Evolutionary conservation across 176 grass and related monocot species (phyloP).

Genomic region (Elymus sibiricus): DNA sequence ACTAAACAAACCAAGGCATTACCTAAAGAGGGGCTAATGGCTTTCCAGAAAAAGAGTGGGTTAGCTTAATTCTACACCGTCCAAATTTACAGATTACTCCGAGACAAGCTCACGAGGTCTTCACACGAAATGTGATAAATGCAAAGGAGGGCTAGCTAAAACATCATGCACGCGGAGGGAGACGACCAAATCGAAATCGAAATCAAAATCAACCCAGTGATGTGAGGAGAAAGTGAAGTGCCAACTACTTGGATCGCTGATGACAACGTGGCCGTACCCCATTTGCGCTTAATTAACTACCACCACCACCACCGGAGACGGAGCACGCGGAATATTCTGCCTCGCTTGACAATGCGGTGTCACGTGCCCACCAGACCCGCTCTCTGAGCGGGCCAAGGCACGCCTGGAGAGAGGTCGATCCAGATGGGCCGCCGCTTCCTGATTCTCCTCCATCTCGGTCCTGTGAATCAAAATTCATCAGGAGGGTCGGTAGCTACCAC

Average conservation of each 20-base stretch:
- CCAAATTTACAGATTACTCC: background rate
- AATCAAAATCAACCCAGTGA: background rate
- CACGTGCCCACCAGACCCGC: background rate
- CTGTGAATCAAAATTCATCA: background rate
- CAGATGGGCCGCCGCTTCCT: too few relatives aligned
- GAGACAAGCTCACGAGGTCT: background rate
- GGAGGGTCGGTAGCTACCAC: background rate
- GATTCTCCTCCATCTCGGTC: too few relatives aligned
- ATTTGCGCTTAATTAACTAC: background rate
- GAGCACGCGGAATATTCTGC: background rate
- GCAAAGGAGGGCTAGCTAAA: background rate
- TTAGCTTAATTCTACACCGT: background rate
- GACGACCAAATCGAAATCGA: background rate
- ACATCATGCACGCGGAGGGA: background rate
- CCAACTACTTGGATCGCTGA: background rate
- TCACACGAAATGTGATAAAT: too few relatives aligned
- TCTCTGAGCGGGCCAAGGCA: background rate
- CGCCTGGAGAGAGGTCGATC: too few relatives aligned
- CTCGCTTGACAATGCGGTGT: background rate
- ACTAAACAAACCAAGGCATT: background rate
- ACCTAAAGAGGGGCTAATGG: background rate
- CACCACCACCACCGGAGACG: background rate
- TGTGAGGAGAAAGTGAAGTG: conserved; percentile 24
- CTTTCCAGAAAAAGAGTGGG: background rate
- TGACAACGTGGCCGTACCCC: background rate